These are phyloP conservation scores for Alternaria incomplexa DNA, from an alignment of 2,329 filamentous ascomycete species.

Conservation along the genomic window DNA sequence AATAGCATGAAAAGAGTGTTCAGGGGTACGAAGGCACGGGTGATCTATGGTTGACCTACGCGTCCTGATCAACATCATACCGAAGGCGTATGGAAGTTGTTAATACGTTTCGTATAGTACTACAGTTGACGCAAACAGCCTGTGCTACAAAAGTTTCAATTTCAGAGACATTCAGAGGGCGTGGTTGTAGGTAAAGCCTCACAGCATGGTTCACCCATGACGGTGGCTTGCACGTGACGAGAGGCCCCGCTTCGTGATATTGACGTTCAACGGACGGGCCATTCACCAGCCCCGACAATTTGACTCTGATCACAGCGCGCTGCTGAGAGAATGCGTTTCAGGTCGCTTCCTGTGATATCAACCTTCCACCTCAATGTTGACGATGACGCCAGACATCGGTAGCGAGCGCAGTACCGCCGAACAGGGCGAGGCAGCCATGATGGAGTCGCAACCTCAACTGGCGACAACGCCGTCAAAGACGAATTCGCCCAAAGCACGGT, in stretches of 20 bases:
- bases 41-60: slow-evolving; percentile 6
- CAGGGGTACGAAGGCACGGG: not conserved
- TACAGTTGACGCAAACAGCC: not conserved
- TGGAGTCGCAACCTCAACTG: slow-evolving; percentile 15
- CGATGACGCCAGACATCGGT: slow-evolving; percentile 27
- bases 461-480: slow-evolving; percentile 45
- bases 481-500: slow-evolving; percentile 50
- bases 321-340: slow-evolving; percentile 32
- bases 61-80: slow-evolving; percentile 5
- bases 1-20: not conserved
- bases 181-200: not conserved
- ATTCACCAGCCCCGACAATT: not conserved
- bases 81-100: not conserved
- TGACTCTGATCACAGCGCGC: slow-evolving; percentile 12
- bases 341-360: slow-evolving; percentile 10
- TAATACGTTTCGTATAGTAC: too few species aligned
- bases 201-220: not conserved
- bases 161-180: not conserved
- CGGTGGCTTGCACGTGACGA: slow-evolving; percentile 22
- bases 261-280: slow-evolving; percentile 10
- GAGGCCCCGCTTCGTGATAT: slow-evolving; percentile 26
- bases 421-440: slow-evolving; percentile 25
- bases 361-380: slow-evolving; percentile 28
- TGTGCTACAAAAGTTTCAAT: not conserved
- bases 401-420: slow-evolving; percentile 20